Evolutionary conservation across 1,284 basidiomycete genomes (phyloP).

Genomic region (Porodaedalea pini): DNA sequence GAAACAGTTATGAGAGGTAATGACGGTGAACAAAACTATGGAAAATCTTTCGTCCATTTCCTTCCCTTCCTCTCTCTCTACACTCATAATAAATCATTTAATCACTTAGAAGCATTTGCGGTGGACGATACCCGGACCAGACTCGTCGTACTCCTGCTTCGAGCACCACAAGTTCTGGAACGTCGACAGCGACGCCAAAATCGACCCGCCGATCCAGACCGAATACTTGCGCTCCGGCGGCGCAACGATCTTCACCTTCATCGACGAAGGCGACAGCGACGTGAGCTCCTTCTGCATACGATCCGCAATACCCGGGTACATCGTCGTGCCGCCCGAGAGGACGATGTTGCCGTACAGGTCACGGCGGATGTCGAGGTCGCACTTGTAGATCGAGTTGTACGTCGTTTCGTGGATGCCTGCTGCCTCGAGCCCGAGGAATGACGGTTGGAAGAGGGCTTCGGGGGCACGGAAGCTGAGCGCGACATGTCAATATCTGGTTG

Average conservation of each 20-base stretch:
- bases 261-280: constrained; percentile 75
- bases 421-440: constrained; percentile 89
- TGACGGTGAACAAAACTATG: no score
- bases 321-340: constrained; percentile 93
- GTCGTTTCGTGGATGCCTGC: constrained; percentile 95
- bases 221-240: constrained; percentile 93
- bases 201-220: constrained; percentile 99
- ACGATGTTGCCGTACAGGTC: constrained; percentile 94
- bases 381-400: constrained; percentile 87
- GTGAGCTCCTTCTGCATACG: constrained; percentile 99
- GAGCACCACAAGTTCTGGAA: constrained; percentile 96
- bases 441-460: constrained; percentile 96
- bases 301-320: constrained; percentile 97
- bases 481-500: constrained; percentile 17
- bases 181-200: constrained; percentile 91
- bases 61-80: neutral
- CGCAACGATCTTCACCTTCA: constrained; percentile 96
- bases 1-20: no score
- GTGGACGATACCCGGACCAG: constrained; percentile 81
- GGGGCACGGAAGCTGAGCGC: constrained; percentile 85
- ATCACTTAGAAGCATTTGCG: constrained; percentile 41
- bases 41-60: no score
- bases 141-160: constrained; percentile 91
- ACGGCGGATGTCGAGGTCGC: constrained; percentile 80
- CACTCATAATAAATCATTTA: no score